Evolutionary conservation across 495 filamentous ascomycete genomes (phyloP), one percentile per base, ranked within the genome.

Genomic region (Penicillium bialowiezense): DNA sequence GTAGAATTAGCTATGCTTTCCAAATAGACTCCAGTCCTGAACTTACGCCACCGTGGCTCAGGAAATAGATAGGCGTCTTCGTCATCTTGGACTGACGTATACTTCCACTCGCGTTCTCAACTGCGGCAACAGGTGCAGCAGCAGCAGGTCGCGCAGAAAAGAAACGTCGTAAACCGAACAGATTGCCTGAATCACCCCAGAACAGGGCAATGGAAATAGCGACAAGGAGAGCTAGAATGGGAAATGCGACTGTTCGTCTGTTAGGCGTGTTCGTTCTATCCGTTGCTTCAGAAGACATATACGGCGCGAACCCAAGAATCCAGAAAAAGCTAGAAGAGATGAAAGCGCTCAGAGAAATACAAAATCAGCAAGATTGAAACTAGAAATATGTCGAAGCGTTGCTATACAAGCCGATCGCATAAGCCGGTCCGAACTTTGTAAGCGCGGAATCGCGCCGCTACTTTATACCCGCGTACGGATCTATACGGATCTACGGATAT

Each of bases 1-100:
- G 31, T 21, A 44, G 14, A 20, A 43, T 18, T 5, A 36, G 14
- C 48, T 20, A 48, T 32, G 12, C 5, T 3, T 32, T 32, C 3
- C 12, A 32, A 10, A 7, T 32, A 8, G 5, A 19, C 20, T 43
- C 17, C 38, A 19, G 39, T 36, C n/a, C 26, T 5, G 26, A 24
- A 77, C 85, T 67, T 70, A 87, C 85, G 40, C 85, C 86, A 37
- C 86, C 87, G 77, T 90, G 86, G 54, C 83, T 84, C 31, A 93
- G 66, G 58, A 91, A 92, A 57, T 91, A 93, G 35, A 90, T 76
- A 0, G 89, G 89, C 7, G 84, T 78, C 48, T 69, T 64, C 4
- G 4, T 26, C 4, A 8, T 8, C 50, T 55, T 67, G n/a, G n/a
- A n/a, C n/a, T n/a, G n/a, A n/a, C n/a, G n/a, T 41, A 51, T 58